A percentile compares a stretch with the other conserved stretches of the same genome.
These are phyloP conservation scores for Solanum hybrid DNA, from an alignment of 305 asterid genomes.

Conservation along the genomic window DNA sequence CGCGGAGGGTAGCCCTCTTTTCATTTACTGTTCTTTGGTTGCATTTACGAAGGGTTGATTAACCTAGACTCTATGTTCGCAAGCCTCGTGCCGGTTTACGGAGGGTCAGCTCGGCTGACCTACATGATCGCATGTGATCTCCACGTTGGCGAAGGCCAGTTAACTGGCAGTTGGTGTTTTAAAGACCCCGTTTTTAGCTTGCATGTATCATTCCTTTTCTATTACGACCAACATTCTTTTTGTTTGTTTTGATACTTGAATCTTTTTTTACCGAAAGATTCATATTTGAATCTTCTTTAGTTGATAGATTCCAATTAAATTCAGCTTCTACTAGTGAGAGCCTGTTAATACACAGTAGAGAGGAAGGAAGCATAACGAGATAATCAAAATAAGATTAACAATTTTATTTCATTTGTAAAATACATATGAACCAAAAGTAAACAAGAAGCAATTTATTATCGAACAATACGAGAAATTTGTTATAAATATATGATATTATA, in stretches of 20 bases:
- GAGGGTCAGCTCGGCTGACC: not conserved
- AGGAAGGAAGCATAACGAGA: not conserved
- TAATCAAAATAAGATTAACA: too few relatives aligned
- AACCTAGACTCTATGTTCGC: not conserved
- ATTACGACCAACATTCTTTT: not conserved
- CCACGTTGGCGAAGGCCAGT: not conserved
- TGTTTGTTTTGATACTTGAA: not conserved
- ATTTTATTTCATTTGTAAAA: not conserved
- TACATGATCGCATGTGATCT: not conserved
- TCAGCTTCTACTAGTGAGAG: not conserved
- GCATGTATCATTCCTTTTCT: not conserved
- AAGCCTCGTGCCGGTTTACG: not conserved
- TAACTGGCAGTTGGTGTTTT: not conserved
- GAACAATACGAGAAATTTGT: too few relatives aligned
- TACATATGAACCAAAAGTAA: not conserved
- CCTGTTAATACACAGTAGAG: not conserved
- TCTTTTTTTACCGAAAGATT: not conserved
- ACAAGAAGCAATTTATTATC: not conserved
- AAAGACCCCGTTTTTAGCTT: not conserved
- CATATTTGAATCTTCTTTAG: not conserved
- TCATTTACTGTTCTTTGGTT: accelerated
- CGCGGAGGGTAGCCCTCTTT: not conserved
- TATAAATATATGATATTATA: too few relatives aligned
- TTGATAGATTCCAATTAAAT: too few relatives aligned
- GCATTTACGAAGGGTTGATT: not conserved